These are phyloP conservation scores for Asterochloris sp. DNA, from an alignment of 139 green algal species.

Conservation along the genomic window DNA sequence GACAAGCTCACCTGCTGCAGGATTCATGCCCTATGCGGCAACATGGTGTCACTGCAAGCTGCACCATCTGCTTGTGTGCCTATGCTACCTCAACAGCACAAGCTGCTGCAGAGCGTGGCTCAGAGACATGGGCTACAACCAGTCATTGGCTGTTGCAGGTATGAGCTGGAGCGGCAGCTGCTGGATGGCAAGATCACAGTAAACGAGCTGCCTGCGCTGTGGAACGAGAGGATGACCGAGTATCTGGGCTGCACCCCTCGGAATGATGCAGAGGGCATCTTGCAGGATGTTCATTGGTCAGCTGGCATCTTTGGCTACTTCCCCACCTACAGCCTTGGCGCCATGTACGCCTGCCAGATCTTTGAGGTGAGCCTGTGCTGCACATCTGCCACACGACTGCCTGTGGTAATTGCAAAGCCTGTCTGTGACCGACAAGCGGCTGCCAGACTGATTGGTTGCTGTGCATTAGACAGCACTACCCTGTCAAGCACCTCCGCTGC, in stretches of 20 bases:
- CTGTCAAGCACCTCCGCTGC: background rate
- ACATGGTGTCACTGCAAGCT: too few species aligned
- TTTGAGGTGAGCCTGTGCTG: slow-evolving; percentile 33
- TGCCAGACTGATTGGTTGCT: background rate
- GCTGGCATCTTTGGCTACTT: slow-evolving; percentile 73
- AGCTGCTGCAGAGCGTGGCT: too few species aligned
- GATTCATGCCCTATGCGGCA: too few species aligned
- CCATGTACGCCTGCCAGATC: slow-evolving; percentile 77
- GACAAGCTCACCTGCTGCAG: too few species aligned
- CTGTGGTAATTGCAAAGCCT: background rate
- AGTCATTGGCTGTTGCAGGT: slow-evolving; percentile 19
- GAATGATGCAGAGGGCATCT: slow-evolving; percentile 64
- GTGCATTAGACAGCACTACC: background rate
- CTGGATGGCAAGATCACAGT: slow-evolving; percentile 65
- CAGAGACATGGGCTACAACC: too few species aligned
- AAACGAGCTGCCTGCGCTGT: slow-evolving; percentile 66
- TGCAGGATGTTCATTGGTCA: slow-evolving; percentile 84
- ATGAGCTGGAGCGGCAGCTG: slow-evolving; percentile 78
- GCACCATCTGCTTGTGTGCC: too few species aligned
- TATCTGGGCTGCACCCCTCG: slow-evolving; percentile 62
- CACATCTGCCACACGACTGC: background rate
- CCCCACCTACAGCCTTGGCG: slow-evolving; percentile 81
- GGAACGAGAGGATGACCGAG: slow-evolving; percentile 68
- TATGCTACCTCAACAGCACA: too few species aligned
- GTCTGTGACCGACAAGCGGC: background rate